phyloP scores from a whole-genome alignment of 192 early-diverging fungal genomes.

The Helicostylum pulchrum region DNA sequence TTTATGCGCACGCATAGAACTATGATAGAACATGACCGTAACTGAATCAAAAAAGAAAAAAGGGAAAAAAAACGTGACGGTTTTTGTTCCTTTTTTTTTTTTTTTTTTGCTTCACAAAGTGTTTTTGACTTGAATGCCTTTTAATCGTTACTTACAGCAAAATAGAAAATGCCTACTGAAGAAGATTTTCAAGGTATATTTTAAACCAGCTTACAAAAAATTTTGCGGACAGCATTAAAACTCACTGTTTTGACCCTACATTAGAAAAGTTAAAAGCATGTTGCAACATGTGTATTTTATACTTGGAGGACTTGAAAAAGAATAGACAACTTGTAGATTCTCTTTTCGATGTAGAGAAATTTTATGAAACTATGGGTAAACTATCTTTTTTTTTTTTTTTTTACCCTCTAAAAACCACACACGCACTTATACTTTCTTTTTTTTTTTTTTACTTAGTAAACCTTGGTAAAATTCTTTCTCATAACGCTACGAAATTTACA shows the following conservation, averaged over 20 bases:
- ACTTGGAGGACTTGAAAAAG: constrained; percentile 15
- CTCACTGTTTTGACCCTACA: background rate
- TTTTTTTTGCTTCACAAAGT: too few species aligned
- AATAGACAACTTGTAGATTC: background rate
- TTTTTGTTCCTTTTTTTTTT: too few species aligned
- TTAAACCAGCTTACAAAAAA: background rate
- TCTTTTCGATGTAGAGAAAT: constrained; percentile 22
- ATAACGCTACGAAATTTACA: constrained; percentile 33
- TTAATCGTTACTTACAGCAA: too few species aligned
- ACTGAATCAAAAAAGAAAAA: too few species aligned
- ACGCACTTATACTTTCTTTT: too few species aligned
- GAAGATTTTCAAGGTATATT: constrained; percentile 19
- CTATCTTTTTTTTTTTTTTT: too few species aligned
- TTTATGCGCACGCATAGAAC: too few species aligned
- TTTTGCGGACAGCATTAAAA: background rate
- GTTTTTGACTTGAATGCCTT: too few species aligned
- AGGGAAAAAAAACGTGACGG: too few species aligned
- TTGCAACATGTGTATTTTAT: constrained; percentile 12
- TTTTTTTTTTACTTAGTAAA: constrained; percentile 4
- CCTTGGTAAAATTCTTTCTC: constrained; percentile 29
- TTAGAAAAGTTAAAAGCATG: constrained; percentile 18
- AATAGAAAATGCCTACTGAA: background rate
- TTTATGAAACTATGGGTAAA: constrained; percentile 27
- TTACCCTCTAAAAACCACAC: too few species aligned
- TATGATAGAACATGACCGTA: too few species aligned